Evolutionary conservation across 2,329 filamentous ascomycete species (phyloP), one percentile per base, ranked within the genome.

Genomic region (Fusarium sublunatum): DNA sequence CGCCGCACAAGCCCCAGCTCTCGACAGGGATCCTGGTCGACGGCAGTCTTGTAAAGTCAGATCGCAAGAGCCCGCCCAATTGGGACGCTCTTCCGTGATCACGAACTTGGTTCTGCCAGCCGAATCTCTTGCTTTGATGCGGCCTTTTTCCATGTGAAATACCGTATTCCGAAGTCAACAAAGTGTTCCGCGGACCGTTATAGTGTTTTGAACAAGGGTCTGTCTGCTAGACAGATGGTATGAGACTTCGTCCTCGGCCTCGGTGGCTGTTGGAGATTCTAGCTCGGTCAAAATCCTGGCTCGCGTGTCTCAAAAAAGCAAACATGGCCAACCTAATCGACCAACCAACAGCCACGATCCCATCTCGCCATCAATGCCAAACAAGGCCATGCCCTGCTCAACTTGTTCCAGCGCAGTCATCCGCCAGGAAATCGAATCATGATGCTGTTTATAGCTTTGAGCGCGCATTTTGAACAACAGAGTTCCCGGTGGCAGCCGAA

Each of bases 301-400:
- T 62, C 53, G 52, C 4, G 43, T 68, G 53, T 66, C 44, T 58
- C 36, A 22, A 61, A 71, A 69, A 71, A 70, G 66, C 64, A 70
- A 70, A 61, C 58, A 70, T 61, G 52, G 49, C 45, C 52, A 46
- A 50, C 32, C 52, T 39, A 15, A 22, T 42, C 48, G 45, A 53
- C 64, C 64, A 70, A 69, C 50, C 61, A 63, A 43, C 47, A n/a
- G 40, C 10, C 54, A 46, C 53, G 34, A 48, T 39, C 35, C 51
- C 46, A 68, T 60, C 50, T 56, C 40, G 39, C 41, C 55, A 51
- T 48, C 43, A 31, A 59, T 43, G 36, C 22, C 34, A 46, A 42
- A 52, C 68, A 64, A 61, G 66, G 61, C 46, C 43, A 47, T 61
- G 47, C 68, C 68, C 66, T 69, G 68, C 64, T 62, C 55, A 35